Percentiles rank a stretch among this genome's conserved stretches.
Conservation (phyloP, 2,329 filamentous ascomycete species). For the Samsoniella hepiali region DNA sequence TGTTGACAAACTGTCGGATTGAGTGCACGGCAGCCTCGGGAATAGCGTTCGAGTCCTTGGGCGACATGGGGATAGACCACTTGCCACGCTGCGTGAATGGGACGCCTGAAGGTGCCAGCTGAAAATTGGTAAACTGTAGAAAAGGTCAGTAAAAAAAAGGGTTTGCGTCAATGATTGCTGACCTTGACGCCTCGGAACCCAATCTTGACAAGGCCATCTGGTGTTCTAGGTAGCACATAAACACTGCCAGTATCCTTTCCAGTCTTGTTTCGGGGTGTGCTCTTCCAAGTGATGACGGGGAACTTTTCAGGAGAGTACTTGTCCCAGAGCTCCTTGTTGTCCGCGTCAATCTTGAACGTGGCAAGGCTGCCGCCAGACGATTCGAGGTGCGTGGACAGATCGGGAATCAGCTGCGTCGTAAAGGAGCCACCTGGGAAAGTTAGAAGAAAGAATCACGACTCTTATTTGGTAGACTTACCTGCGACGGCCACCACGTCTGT, state of each 20-base stretch:
- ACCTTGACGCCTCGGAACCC: slow-evolving; percentile 31
- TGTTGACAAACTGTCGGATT: slow-evolving; percentile 24
- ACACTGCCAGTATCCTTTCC: slow-evolving; percentile 32
- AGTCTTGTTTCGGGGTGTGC: slow-evolving; percentile 24
- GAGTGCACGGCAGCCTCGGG: slow-evolving; percentile 26
- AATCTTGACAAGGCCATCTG: slow-evolving; percentile 29
- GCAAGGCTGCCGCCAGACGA: slow-evolving; percentile 30
- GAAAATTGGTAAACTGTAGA: slow-evolving; percentile 32
- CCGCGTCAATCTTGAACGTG: slow-evolving; percentile 28
- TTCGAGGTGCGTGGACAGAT: slow-evolving; percentile 30
- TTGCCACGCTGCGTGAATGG: slow-evolving; percentile 30
- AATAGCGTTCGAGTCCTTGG: slow-evolving; percentile 22
- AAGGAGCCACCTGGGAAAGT: slow-evolving; percentile 29
- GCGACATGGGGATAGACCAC: slow-evolving; percentile 32
- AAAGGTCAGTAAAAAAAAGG: not conserved
- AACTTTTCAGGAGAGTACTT: slow-evolving; percentile 33
- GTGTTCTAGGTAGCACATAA: slow-evolving; percentile 30
- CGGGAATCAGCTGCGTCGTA: slow-evolving; percentile 30
- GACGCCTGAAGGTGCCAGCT: slow-evolving; percentile 26
- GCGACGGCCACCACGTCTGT: slow-evolving; percentile 27
- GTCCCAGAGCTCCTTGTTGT: slow-evolving; percentile 27
- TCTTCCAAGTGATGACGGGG: slow-evolving; percentile 33
- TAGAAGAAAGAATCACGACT: not conserved
- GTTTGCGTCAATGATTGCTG: not conserved
- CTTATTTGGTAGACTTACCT: slow-evolving; percentile 20